Conservation (phyloP, 768 basidiomycete genomes). For the Lepiota brunneoincarnata region DNA sequence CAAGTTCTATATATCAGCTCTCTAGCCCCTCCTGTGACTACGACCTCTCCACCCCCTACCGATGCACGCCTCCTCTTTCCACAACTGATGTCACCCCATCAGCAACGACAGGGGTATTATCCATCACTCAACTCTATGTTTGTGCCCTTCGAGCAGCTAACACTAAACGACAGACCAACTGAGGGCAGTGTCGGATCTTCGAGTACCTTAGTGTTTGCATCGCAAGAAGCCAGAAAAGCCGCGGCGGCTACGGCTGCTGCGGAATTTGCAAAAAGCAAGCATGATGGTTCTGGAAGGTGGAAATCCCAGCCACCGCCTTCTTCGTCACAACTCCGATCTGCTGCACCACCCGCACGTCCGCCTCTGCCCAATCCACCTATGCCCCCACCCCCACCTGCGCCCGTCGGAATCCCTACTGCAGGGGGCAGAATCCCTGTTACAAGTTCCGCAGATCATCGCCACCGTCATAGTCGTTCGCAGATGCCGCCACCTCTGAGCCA, state of each 20-base stretch:
- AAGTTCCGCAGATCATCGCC: too few relatives aligned
- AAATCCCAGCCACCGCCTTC: too few relatives aligned
- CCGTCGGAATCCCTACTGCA: neutral
- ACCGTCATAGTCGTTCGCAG: too few relatives aligned
- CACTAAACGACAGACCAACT: neutral
- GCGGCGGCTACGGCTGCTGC: slow-evolving; percentile 27
- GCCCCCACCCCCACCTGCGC: slow-evolving; percentile 13
- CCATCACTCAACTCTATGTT: slow-evolving; percentile 82
- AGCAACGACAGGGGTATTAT: slow-evolving; percentile 72
- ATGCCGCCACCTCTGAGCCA: too few relatives aligned
- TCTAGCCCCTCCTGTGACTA: slow-evolving; percentile 60
- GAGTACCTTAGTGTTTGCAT: neutral
- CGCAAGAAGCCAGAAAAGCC: slow-evolving; percentile 16
- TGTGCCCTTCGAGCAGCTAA: slow-evolving; percentile 30
- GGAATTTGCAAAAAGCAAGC: slow-evolving; percentile 21
- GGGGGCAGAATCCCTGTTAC: neutral
- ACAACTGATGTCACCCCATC: slow-evolving; percentile 76
- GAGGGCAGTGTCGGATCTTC: too few relatives aligned
- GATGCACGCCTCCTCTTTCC: slow-evolving; percentile 56
- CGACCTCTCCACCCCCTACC: slow-evolving; percentile 65
- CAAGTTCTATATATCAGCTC: neutral
- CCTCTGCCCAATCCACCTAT: slow-evolving; percentile 1
- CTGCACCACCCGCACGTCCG: slow-evolving; percentile 8
- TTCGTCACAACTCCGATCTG: slow-evolving; percentile 13
- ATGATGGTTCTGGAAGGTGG: neutral